Evolutionary conservation across 495 filamentous ascomycete genomes (phyloP).

Genomic region (Aspergillus ostianus): DNA sequence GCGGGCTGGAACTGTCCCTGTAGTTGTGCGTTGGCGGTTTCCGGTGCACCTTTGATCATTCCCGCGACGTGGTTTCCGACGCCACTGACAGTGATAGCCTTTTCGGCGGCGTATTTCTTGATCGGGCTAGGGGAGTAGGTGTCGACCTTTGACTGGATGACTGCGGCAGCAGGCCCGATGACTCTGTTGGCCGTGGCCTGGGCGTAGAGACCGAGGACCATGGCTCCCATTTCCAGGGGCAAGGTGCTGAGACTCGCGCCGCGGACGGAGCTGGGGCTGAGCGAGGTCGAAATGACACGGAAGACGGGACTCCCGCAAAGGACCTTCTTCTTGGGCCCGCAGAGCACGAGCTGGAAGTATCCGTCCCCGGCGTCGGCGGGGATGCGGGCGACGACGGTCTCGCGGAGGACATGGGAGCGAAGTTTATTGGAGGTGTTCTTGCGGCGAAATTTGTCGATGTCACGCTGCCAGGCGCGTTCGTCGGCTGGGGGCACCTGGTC

Average conservation of each 20-base stretch:
- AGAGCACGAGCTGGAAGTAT: constrained; percentile 65
- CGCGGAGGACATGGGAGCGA: constrained; percentile 50
- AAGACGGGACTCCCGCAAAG: constrained; percentile 65
- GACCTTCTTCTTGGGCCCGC: constrained; percentile 53
- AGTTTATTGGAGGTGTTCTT: constrained; percentile 46
- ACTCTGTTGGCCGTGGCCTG: constrained; percentile 45
- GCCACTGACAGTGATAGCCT: constrained; percentile 41
- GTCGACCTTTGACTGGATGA: constrained; percentile 37
- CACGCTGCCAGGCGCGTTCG: constrained; percentile 65
- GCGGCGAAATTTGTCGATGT: constrained; percentile 53
- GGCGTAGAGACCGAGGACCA: constrained; percentile 53
- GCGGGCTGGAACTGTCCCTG: constrained; percentile 13
- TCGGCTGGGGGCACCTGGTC: constrained; percentile 47
- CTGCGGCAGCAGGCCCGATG: constrained; percentile 45
- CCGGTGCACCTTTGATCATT: constrained; percentile 15
- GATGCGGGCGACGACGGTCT: constrained; percentile 62
- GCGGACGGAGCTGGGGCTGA: constrained; percentile 55
- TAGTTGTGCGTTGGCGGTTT: constrained; percentile 16
- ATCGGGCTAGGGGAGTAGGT: constrained; percentile 38
- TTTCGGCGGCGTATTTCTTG: constrained; percentile 37
- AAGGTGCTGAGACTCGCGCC: constrained; percentile 63
- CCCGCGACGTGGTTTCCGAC: constrained; percentile 35
- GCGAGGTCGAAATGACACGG: constrained; percentile 59
- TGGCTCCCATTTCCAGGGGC: constrained; percentile 62
- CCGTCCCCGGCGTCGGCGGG: constrained; percentile 62